Base-by-base conservation (phyloP, 169 alveolate genomes). In the Plasmodium gaboni region DNA sequence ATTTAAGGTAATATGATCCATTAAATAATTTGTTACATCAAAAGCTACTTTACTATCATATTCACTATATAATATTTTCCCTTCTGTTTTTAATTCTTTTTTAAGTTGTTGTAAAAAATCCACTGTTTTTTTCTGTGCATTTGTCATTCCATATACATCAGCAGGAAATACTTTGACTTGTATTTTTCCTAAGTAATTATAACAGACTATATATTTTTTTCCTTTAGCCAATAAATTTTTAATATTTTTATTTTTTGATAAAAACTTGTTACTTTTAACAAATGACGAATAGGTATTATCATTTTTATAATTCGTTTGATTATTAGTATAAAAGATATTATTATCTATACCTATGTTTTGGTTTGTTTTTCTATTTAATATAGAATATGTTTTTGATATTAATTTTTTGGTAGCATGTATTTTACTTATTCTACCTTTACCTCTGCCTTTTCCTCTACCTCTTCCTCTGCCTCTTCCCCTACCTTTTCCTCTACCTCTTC, bases 111-210 rank as follows among this genome's bases (percentile, higher is more conserved):
- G 88, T 46, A 74, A 74, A 74, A 74, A 74, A 48, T 32, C 74
- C 12, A 74, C 69, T 13, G 88, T 46, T 74, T 74, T 74, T 61
- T 38, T 74, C 42, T 74, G 88, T 42, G 88, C 88, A 8, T 73
- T 74, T 67, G 50, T 63, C 32, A 19, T 12, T 5, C 88, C 88
- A 63, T 74, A 74, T 63, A 74, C 64, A 63, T 74, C 88, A 12
- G 76, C 88, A 63, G 57, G 46, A 69, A 74, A 74, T 26, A 74
- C 88, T 53, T 74, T 74, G 17, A 74, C 88, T 57, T 74, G 88
- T 32, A 74, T 46, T 64, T 74, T 74, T 17, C 76, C 88, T 74
- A 74, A 13, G 50, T 55, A 74, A 55, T 74, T 74, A 60, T 74
- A 74, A 57, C 88, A 74, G 1, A 74, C 3, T 44, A 74, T 74